Conservation (phyloP, 495 filamentous ascomycete species). For the Penicillium robsamsonii region DNA sequence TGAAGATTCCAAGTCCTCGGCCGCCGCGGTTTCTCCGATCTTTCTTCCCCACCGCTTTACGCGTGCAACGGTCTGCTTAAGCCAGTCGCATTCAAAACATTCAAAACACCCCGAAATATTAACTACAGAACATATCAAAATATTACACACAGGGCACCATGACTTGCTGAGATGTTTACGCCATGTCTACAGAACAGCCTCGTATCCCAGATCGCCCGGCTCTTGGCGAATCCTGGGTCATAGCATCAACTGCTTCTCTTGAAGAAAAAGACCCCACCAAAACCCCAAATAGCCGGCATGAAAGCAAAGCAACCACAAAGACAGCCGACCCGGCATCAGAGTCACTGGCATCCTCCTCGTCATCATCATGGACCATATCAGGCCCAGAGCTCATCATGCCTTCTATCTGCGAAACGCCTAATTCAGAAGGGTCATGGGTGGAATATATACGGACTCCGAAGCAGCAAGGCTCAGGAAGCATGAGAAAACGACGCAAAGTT, state of each 20-base stretch:
- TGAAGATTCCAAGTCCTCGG: conserved; percentile 14
- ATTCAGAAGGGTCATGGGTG: conserved; percentile 42
- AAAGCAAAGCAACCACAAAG: conserved; percentile 12
- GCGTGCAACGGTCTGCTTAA: conserved; percentile 5
- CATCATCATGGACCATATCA: conserved; percentile 29
- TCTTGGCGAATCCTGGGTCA: conserved; percentile 44
- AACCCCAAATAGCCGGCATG: conserved; percentile 6
- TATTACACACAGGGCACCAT: not conserved
- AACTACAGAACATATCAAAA: not conserved
- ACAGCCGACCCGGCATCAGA: conserved; percentile 18
- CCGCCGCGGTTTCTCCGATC: conserved; percentile 20
- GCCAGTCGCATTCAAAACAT: conserved; percentile 9
- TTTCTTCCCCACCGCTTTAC: conserved; percentile 29
- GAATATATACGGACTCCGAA: conserved; percentile 20
- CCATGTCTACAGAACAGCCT: conserved; percentile 30
- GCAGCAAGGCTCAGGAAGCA: conserved; percentile 10
- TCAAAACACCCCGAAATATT: not conserved
- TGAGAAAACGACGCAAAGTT: conserved; percentile 33
- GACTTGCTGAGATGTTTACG: conserved; percentile 16
- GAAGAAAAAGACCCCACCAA: conserved; percentile 12
- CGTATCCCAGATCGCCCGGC: conserved; percentile 26
- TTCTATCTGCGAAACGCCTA: conserved; percentile 39
- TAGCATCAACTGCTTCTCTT: conserved; percentile 24
- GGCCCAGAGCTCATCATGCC: conserved; percentile 50
- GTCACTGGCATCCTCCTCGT: conserved; percentile 30